Evolutionary conservation across 768 basidiomycete genomes (phyloP).

Genomic region (Boletus fagicola): DNA sequence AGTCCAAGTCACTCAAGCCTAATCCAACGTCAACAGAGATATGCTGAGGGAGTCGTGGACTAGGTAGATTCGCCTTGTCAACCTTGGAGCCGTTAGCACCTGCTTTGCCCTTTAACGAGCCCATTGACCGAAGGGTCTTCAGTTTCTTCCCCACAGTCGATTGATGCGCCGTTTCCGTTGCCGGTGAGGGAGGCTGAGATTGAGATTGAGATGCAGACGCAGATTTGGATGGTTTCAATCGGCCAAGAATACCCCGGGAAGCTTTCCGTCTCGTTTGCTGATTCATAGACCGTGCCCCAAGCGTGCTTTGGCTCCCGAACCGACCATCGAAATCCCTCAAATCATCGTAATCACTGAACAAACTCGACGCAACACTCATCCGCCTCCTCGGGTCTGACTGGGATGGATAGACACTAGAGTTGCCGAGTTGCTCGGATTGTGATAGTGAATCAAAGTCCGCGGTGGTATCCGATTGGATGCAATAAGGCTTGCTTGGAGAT

Average conservation of each 20-base stretch:
- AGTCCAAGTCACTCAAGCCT: slow-evolving; percentile 54
- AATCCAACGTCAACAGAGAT: slow-evolving; percentile 55
- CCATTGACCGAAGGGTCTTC: slow-evolving; percentile 78
- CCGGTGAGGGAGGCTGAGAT: slow-evolving; percentile 45
- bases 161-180: slow-evolving; percentile 38
- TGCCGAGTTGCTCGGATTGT: slow-evolving; percentile 23
- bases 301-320: slow-evolving; percentile 77
- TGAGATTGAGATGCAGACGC: slow-evolving; percentile 42
- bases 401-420: slow-evolving; percentile 28
- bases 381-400: slow-evolving; percentile 47
- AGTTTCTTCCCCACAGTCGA: slow-evolving; percentile 48
- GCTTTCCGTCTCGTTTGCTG: slow-evolving; percentile 52
- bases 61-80: slow-evolving; percentile 41
- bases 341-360: slow-evolving; percentile 87
- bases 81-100: slow-evolving; percentile 26
- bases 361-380: slow-evolving; percentile 69
- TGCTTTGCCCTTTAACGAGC: slow-evolving; percentile 64
- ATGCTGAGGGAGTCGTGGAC: slow-evolving; percentile 54
- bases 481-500: slow-evolving; percentile 32
- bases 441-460: slow-evolving; percentile 19
- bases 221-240: slow-evolving; percentile 49
- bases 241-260: slow-evolving; percentile 65
- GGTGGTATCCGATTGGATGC: slow-evolving; percentile 18
- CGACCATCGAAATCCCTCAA: slow-evolving; percentile 82
- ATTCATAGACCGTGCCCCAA: slow-evolving; percentile 45